A percentile compares a stretch with the other conserved stretches of the same genome.
Evolutionary conservation across 768 basidiomycete species (phyloP).

Genomic region (Auricularia cornea): DNA sequence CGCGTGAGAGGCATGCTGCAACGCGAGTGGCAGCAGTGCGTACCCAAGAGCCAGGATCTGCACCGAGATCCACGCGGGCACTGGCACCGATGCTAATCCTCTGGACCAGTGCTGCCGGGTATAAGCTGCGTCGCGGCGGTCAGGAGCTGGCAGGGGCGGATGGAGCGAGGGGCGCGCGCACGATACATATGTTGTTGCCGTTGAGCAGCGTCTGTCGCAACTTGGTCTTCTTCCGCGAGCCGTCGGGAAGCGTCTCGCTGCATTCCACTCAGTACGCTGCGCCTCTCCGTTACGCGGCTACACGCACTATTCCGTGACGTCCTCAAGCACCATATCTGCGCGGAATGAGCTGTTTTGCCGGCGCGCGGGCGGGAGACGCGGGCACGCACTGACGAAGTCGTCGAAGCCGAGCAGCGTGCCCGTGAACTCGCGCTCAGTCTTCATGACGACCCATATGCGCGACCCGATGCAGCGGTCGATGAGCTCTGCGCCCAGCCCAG

Average conservation of each 20-base stretch:
- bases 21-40: too few species aligned
- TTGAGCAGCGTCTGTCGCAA: conserved; percentile 85
- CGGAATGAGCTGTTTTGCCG: not conserved
- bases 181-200: conserved; percentile 97
- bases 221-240: conserved; percentile 63
- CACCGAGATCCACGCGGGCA: not conserved
- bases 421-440: conserved; percentile 92
- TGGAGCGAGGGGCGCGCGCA: conserved; percentile 26
- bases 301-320: conserved; percentile 90
- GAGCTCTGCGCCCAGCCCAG: conserved; percentile 48
- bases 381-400: conserved; percentile 96
- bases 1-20: too few species aligned
- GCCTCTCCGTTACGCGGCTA: too few species aligned
- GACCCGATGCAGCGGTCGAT: conserved; percentile 98
- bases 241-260: conserved; percentile 82
- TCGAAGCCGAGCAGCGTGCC: conserved; percentile 94
- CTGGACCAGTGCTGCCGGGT: conserved; percentile 64
- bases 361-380: not conserved
- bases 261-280: too few species aligned
- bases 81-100: conserved; percentile 17
- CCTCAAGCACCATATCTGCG: conserved; percentile 87
- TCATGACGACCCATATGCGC: conserved; percentile 97
- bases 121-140: conserved; percentile 39
- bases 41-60: too few species aligned
- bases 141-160: conserved; percentile 6